These are phyloP conservation scores for Tetrapisispora namnaoensis DNA, from an alignment of 805 yeast genomes.

Conservation along the genomic window DNA sequence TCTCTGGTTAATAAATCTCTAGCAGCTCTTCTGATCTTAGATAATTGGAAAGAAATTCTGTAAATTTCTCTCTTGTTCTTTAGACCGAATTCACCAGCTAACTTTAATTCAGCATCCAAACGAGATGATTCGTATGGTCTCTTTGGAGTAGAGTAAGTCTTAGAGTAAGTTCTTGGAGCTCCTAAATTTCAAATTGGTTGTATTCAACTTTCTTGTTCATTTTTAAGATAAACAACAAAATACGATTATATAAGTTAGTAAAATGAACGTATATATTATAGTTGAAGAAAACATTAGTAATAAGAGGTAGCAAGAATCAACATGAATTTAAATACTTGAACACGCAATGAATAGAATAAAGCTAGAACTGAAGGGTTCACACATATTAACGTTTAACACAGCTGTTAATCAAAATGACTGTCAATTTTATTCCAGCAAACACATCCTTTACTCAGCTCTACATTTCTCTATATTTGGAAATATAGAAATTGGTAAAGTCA, in stretches of 20 bases:
- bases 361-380: background rate
- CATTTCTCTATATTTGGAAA: no score
- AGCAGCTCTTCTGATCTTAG: conserved; percentile 99
- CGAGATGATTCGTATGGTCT: conserved; percentile 99
- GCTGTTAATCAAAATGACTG: background rate
- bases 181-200: conserved; percentile 35
- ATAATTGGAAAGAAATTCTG: conserved; percentile 99
- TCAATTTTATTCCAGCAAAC: no score
- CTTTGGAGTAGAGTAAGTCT: conserved; percentile 99
- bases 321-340: background rate
- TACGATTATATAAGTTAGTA: background rate
- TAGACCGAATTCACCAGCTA: conserved; percentile 99
- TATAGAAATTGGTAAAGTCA: no score
- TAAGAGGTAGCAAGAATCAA: background rate
- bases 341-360: background rate
- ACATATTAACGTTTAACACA: background rate
- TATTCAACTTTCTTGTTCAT: no score
- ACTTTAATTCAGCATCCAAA: conserved; percentile 97
- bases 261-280: conserved; percentile 1
- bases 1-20: conserved; percentile 99
- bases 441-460: no score
- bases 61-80: conserved; percentile 99
- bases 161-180: conserved; percentile 99
- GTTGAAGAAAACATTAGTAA: conserved; percentile 3
- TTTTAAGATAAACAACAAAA: no score